Evolutionary conservation across 352 stramenopile species (phyloP).

Genomic region (Globisporangium perplexum): DNA sequence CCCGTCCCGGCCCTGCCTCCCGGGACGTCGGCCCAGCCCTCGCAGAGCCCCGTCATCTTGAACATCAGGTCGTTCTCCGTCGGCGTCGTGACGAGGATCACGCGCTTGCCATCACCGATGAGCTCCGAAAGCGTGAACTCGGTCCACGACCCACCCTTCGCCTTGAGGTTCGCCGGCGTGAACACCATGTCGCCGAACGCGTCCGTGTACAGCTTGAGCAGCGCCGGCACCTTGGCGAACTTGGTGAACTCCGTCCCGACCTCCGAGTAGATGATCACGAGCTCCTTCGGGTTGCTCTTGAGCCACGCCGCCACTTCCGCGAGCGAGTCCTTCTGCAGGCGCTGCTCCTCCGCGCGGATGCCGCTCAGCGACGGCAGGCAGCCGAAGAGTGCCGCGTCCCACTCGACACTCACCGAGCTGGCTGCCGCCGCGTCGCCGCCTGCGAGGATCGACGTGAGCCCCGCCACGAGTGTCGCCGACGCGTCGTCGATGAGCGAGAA

Average conservation of each 20-base stretch:
- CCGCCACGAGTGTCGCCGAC: conserved; percentile 28
- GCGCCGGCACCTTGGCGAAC: conserved; percentile 36
- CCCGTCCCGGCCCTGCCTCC: conserved; percentile 14
- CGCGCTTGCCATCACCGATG: conserved; percentile 38
- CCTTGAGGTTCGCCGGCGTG: conserved; percentile 35
- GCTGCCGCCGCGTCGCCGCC: conserved; percentile 20
- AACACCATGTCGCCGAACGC: conserved; percentile 48
- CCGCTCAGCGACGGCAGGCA: conserved; percentile 77
- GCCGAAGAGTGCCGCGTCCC: conserved; percentile 54
- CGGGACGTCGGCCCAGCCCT: conserved; percentile 34
- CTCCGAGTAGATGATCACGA: conserved; percentile 58
- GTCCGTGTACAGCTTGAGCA: conserved; percentile 39
- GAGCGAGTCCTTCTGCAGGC: conserved; percentile 41
- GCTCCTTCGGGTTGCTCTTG: conserved; percentile 33
- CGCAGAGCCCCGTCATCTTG: conserved; percentile 38
- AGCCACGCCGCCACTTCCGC: conserved; percentile 60
- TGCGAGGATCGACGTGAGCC: conserved; percentile 25
- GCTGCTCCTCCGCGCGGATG: conserved; percentile 63
- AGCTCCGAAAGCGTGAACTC: conserved; percentile 44
- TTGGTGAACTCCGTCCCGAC: conserved; percentile 34
- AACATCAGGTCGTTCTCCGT: conserved; percentile 56
- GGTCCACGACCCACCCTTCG: conserved; percentile 32
- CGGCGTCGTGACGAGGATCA: conserved; percentile 39
- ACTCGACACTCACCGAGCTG: conserved; percentile 36
- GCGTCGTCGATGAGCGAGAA: conserved; percentile 57